Conservation (phyloP, 192 early-diverging fungal genomes). For the Coemansia sp. region DNA sequence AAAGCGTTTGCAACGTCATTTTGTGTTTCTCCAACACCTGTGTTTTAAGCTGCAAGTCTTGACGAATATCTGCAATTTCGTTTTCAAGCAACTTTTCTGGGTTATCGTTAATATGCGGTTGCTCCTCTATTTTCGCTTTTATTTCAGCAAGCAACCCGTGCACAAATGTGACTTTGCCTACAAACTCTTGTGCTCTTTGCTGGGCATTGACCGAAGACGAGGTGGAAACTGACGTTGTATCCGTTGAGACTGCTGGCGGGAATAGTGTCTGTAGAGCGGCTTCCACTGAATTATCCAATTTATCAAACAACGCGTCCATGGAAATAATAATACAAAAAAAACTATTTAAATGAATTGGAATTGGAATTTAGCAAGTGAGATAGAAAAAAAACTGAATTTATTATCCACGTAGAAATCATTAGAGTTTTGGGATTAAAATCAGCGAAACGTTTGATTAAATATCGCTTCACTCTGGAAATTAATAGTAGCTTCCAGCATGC, state of each 20-base stretch:
- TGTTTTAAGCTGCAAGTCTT: conserved; percentile 36
- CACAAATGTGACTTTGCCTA: conserved; percentile 14
- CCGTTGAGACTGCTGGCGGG: conserved; percentile 10
- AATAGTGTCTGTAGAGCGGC: conserved; percentile 33
- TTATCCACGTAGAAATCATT: no score
- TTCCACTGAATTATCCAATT: conserved; percentile 36
- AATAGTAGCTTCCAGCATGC: no score
- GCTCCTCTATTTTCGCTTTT: conserved; percentile 23
- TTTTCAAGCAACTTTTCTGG: conserved; percentile 4
- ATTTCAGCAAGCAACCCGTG: conserved; percentile 36
- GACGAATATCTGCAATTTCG: conserved; percentile 36
- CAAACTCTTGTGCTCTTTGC: conserved; percentile 50
- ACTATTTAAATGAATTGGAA: no score
- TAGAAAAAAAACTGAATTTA: neutral
- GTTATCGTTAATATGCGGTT: neutral
- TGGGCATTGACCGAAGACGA: conserved; percentile 14
- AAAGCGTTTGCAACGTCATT: conserved; percentile 6
- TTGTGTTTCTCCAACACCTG: conserved; percentile 32
- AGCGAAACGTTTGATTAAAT: no score
- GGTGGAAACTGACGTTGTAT: neutral
- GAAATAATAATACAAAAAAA: neutral
- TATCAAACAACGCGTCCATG: conserved; percentile 39
- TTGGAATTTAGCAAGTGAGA: no score
- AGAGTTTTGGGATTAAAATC: no score
- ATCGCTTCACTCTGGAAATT: no score